These are phyloP conservation scores for Ustilaginoidea virens DNA, from an alignment of 2,329 filamentous ascomycete species.

Conservation along the genomic window DNA sequence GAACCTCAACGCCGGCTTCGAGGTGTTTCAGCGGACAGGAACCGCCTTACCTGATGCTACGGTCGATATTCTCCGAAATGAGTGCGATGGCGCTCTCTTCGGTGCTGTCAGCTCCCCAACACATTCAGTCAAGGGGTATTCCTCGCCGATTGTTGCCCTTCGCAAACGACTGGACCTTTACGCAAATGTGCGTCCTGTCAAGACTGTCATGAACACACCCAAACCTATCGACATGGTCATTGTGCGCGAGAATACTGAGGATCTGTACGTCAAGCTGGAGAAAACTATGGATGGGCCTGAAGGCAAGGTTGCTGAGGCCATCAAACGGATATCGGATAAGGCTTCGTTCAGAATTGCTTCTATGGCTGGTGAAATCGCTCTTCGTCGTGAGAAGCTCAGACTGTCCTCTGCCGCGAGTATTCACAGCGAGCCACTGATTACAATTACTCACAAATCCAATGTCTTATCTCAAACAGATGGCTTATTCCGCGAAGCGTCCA, in stretches of 20 bases:
- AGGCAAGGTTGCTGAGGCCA: conserved; percentile 84
- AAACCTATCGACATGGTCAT: conserved; percentile 90
- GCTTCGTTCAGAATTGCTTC: conserved; percentile 75
- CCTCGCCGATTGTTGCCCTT: conserved; percentile 87
- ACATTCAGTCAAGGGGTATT: conserved; percentile 85
- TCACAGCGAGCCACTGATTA: conserved; percentile 61
- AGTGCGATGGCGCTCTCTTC: conserved; percentile 93
- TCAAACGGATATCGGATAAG: conserved; percentile 87
- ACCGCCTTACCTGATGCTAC: conserved; percentile 80
- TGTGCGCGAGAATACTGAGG: conserved; percentile 96
- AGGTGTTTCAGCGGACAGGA: conserved; percentile 82
- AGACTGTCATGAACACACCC: conserved; percentile 51
- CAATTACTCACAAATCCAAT: conserved; percentile 97
- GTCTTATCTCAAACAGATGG: conserved; percentile 94
- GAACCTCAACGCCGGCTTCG: conserved; percentile 83
- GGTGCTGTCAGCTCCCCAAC: conserved; percentile 89
- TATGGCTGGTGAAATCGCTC: conserved; percentile 89
- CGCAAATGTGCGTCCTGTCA: conserved; percentile 94
- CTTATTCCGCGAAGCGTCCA: conserved; percentile 72
- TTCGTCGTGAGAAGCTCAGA: conserved; percentile 71
- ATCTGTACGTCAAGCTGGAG: conserved; percentile 96
- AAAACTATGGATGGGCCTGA: conserved; percentile 60
- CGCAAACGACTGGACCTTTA: conserved; percentile 92
- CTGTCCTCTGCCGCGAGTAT: conserved; percentile 40
- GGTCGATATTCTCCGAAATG: conserved; percentile 71